A percentile compares a stretch with the other conserved stretches of the same genome.
These are phyloP conservation scores for Mesembryanthemum crystallinum DNA, from an alignment of 148 eudicot genomes.

Conservation along the genomic window DNA sequence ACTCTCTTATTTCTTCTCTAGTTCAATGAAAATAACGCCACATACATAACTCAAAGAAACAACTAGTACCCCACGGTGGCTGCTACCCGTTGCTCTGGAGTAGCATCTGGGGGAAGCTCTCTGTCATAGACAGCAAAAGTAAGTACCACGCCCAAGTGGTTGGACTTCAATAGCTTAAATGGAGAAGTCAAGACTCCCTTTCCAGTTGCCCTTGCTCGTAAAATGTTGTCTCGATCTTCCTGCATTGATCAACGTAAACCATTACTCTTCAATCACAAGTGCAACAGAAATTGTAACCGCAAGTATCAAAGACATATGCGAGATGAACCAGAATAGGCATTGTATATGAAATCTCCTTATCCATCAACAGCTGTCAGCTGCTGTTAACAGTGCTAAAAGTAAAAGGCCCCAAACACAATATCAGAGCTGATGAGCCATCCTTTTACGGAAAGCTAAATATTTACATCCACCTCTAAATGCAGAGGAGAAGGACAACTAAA, in stretches of 20 bases:
- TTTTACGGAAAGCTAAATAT: no score
- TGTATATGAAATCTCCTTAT: not conserved
- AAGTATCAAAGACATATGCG: not conserved
- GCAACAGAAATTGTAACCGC: not conserved
- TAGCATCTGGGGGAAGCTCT: slow-evolving; percentile 62
- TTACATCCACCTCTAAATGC: not conserved
- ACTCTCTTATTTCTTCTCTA: not conserved
- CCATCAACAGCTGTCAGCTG: not conserved
- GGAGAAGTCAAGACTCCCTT: slow-evolving; percentile 92
- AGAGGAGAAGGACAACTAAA: no score
- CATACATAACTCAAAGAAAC: slow-evolving; percentile 7
- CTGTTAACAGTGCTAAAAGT: not conserved
- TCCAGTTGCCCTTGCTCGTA: slow-evolving; percentile 90
- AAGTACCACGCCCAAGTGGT: slow-evolving; percentile 88
- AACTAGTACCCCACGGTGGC: slow-evolving; percentile 78
- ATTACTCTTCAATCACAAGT: not conserved
- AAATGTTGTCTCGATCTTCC: slow-evolving; percentile 94
- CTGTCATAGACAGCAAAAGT: slow-evolving; percentile 83
- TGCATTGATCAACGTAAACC: slow-evolving; percentile 23
- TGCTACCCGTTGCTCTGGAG: slow-evolving; percentile 64
- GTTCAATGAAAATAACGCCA: not conserved
- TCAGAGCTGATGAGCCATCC: not conserved
- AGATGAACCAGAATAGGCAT: not conserved
- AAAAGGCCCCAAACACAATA: not conserved
- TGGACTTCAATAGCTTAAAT: slow-evolving; percentile 76